Conservation (phyloP, 2,329 filamentous ascomycete species). For the Penicillium concentricum region DNA sequence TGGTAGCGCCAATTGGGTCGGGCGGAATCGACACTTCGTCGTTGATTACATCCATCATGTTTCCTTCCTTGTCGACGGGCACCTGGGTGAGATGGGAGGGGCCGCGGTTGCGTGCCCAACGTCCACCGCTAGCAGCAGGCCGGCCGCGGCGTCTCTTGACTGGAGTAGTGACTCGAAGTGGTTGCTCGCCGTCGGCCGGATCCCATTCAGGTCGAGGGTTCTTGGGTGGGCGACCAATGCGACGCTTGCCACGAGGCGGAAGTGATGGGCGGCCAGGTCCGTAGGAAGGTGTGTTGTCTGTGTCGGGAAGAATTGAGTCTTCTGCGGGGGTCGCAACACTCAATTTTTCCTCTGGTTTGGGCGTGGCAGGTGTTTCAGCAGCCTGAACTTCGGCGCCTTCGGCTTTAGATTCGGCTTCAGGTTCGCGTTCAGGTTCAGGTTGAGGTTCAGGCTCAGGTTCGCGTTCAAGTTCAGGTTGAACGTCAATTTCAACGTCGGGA, state of each 20-base stretch:
- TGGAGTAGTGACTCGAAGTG: constrained; percentile 51
- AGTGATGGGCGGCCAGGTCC: constrained; percentile 51
- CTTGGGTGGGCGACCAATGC: constrained; percentile 83
- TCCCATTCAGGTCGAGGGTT: constrained; percentile 80
- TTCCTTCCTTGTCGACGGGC: constrained; percentile 90
- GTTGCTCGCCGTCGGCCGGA: constrained; percentile 46
- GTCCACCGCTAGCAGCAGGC: constrained; percentile 54
- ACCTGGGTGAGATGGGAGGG: constrained; percentile 77
- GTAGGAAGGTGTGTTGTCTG: constrained; percentile 54
- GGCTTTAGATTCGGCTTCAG: constrained; percentile 37
- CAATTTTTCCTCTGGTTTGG: constrained; percentile 48
- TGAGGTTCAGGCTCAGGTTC: constrained; percentile 47
- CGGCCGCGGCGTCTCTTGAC: constrained; percentile 58
- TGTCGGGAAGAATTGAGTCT: constrained; percentile 45
- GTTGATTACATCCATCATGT: constrained; percentile 82
- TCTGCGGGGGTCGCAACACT: constrained; percentile 34
- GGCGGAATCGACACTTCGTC: constrained; percentile 89
- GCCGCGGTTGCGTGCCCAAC: constrained; percentile 73
- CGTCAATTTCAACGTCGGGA: constrained; percentile 16
- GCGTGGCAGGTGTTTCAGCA: constrained; percentile 11
- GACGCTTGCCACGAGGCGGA: constrained; percentile 63
- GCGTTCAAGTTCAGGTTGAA: constrained; percentile 23
- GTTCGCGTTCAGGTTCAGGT: constrained; percentile 22
- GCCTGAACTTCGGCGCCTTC: constrained; percentile 28
- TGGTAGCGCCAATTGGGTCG: constrained; percentile 83